Evolutionary conservation across 2,329 filamentous ascomycete genomes (phyloP).

Genomic region (Acarospora socialis): DNA sequence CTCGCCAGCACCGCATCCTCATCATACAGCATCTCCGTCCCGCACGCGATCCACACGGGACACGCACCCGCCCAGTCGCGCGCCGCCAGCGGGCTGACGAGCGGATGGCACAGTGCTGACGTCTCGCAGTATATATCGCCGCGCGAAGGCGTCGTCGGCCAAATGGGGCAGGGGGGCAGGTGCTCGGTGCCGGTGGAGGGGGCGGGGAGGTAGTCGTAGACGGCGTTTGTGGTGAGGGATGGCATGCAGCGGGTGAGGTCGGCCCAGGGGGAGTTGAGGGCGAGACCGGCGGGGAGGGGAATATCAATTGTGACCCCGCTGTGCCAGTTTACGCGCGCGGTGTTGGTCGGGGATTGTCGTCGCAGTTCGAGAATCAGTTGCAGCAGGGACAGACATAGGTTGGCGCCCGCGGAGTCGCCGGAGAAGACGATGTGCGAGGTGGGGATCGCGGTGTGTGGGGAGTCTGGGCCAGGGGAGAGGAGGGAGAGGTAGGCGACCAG

Average conservation of each 20-base stretch:
- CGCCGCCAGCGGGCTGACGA: constrained; percentile 49
- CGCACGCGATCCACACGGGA: constrained; percentile 54
- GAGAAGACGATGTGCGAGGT: constrained; percentile 54
- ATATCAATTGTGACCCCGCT: constrained; percentile 42
- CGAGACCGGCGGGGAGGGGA: constrained; percentile 52
- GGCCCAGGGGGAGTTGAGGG: constrained; percentile 53
- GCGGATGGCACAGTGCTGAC: constrained; percentile 48
- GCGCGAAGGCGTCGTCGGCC: constrained; percentile 45
- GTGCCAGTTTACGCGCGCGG: constrained; percentile 43
- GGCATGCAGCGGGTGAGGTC: constrained; percentile 53
- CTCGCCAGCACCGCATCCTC: constrained; percentile 49
- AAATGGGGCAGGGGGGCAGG: constrained; percentile 38
- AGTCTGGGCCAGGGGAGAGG: constrained; percentile 51
- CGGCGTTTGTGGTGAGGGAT: constrained; percentile 36
- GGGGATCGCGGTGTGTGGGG: constrained; percentile 51
- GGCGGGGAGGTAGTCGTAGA: constrained; percentile 51
- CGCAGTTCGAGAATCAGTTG: constrained; percentile 54
- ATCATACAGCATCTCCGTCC: constrained; percentile 58
- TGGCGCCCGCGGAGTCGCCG: constrained; percentile 66
- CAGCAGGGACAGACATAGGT: constrained; percentile 50
- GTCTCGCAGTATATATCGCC: constrained; percentile 11
- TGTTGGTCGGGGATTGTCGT: constrained; percentile 19
- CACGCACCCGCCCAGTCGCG: constrained; percentile 46
- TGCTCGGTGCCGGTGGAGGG: constrained; percentile 18
- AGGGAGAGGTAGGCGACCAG: constrained; percentile 58